Evolutionary conservation across 2,329 filamentous ascomycete species (phyloP).

Genomic region (Berkeleyomyces rouxiae): DNA sequence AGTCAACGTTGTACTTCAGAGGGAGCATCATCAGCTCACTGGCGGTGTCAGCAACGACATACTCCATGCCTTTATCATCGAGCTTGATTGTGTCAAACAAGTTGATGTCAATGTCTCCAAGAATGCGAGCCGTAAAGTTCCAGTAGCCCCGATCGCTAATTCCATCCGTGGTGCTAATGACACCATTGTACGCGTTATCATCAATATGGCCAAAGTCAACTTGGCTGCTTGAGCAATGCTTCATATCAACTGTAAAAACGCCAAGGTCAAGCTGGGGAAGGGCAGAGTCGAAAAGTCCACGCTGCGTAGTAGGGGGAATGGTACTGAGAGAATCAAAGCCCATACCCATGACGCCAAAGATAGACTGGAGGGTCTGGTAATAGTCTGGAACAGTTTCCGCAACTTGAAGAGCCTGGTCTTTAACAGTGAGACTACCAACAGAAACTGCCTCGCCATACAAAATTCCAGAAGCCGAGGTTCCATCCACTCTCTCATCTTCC

Average conservation of each 20-base stretch:
- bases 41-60: constrained; percentile 36
- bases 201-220: constrained; percentile 66
- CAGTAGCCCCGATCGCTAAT: constrained; percentile 50
- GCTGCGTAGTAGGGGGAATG: constrained; percentile 24
- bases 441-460: constrained; percentile 29
- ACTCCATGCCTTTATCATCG: too few species aligned
- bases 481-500: constrained; percentile 29
- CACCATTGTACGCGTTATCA: constrained; percentile 41
- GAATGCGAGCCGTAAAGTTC: constrained; percentile 30
- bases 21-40: constrained; percentile 48
- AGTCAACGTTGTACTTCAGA: constrained; percentile 30
- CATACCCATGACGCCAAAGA: constrained; percentile 26
- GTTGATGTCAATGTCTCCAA: not conserved
- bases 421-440: constrained; percentile 26
- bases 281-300: constrained; percentile 27
- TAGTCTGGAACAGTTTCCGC: constrained; percentile 25
- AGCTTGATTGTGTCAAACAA: too few species aligned
- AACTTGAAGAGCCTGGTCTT: constrained; percentile 27
- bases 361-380: constrained; percentile 23
- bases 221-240: constrained; percentile 39
- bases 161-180: constrained; percentile 38
- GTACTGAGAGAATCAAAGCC: constrained; percentile 29
- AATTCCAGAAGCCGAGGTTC: constrained; percentile 25
- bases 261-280: not conserved
- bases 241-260: constrained; percentile 50